phyloP scores from a whole-genome alignment of 495 filamentous ascomycete species.

The Neurospora discreta region DNA sequence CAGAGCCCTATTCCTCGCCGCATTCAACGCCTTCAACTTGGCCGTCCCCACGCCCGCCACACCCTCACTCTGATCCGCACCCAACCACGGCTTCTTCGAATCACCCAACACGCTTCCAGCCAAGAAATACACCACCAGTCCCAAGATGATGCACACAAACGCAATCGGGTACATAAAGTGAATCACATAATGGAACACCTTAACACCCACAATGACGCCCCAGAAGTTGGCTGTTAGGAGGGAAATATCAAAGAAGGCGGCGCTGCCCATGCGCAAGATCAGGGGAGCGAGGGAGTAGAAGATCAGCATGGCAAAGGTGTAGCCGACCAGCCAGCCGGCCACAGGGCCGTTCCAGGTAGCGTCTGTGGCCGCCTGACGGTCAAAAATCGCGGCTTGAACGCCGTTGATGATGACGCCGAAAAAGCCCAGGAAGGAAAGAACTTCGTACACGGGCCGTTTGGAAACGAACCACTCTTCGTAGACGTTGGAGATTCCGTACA shows the following conservation, averaged over 20 bases:
- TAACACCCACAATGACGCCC: constrained; percentile 82
- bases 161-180: constrained; percentile 93
- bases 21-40: constrained; percentile 61
- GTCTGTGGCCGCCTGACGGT: constrained; percentile 54
- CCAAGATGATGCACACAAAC: constrained; percentile 81
- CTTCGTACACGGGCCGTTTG: constrained; percentile 82
- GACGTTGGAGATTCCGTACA: constrained; percentile 86
- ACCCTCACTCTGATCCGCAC: constrained; percentile 70
- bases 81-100: constrained; percentile 89
- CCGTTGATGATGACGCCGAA: constrained; percentile 90
- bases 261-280: constrained; percentile 74
- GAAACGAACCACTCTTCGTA: constrained; percentile 88
- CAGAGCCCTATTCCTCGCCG: constrained; percentile 13
- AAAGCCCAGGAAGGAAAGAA: constrained; percentile 80
- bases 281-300: constrained; percentile 87
- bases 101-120: constrained; percentile 73
- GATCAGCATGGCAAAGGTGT: constrained; percentile 65
- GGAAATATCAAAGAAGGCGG: constrained; percentile 94
- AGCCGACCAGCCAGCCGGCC: constrained; percentile 74
- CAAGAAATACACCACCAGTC: constrained; percentile 73
- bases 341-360: constrained; percentile 60
- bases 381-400: constrained; percentile 80
- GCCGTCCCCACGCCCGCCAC: constrained; percentile 80
- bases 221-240: constrained; percentile 94
- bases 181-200: constrained; percentile 69